A percentile compares a stretch with the other conserved stretches of the same genome.
Conservation (phyloP, 768 basidiomycete species). For the Suillus lakei region DNA sequence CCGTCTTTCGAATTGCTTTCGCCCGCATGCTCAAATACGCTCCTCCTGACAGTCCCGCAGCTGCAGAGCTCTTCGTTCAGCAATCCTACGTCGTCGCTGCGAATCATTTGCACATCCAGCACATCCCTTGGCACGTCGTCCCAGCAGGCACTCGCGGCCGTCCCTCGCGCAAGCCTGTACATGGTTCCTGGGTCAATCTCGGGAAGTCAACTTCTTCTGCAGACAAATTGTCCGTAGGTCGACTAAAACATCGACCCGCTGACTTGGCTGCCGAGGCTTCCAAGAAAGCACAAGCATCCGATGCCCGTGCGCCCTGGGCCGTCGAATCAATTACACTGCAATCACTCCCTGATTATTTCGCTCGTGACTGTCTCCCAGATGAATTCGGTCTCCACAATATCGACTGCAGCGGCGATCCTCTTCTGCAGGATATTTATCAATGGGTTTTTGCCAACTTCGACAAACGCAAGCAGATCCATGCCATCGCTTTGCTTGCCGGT, state of each 20-base stretch:
- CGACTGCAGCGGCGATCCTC: no score
- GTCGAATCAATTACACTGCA: background rate
- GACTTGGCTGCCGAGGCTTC: background rate
- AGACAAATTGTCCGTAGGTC: accelerated
- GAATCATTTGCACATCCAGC: background rate
- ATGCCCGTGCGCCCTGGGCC: background rate
- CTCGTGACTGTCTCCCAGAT: background rate
- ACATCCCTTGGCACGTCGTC: background rate
- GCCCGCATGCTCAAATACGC: background rate
- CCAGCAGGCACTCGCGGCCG: accelerated
- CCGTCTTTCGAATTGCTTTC: background rate
- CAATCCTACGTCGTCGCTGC: background rate
- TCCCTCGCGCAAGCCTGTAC: background rate
- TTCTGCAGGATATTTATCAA: no score
- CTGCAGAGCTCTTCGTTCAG: background rate
- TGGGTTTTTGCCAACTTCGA: background rate
- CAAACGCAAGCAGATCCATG: background rate
- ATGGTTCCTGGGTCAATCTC: background rate
- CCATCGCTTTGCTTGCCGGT: background rate
- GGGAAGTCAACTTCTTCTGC: no score
- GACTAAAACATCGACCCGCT: accelerated
- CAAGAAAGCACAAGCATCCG: background rate
- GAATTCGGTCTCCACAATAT: background rate
- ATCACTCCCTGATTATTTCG: background rate
- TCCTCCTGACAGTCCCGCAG: background rate